These are phyloP conservation scores for Volutella citrinella DNA, from an alignment of 2,329 filamentous ascomycete species.

Conservation along the genomic window DNA sequence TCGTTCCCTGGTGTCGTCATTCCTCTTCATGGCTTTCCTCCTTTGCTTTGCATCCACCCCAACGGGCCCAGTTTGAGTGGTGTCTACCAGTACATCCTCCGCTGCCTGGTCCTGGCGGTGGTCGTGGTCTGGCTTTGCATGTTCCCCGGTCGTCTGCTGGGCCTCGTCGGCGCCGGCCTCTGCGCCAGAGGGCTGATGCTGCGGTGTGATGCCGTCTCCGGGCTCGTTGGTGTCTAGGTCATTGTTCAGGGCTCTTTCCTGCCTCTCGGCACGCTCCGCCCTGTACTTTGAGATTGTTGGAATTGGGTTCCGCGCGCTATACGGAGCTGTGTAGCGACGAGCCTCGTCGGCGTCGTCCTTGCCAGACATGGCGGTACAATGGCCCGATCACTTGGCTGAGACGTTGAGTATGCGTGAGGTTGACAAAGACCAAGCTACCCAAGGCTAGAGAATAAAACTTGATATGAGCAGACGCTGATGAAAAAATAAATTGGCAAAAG, in stretches of 20 bases:
- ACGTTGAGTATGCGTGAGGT: too few relatives aligned
- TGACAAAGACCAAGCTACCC: too few relatives aligned
- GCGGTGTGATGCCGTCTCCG: neutral
- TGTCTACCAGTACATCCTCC: constrained; percentile 25
- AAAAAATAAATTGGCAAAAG: too few relatives aligned
- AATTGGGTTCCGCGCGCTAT: constrained; percentile 41
- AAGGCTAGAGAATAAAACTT: too few relatives aligned
- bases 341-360: constrained; percentile 36
- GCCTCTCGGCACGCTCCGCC: constrained; percentile 44
- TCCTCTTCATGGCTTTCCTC: constrained; percentile 47
- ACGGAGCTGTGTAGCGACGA: constrained; percentile 38
- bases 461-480: too few relatives aligned
- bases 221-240: constrained; percentile 18
- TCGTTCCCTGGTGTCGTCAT: too few relatives aligned
- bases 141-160: constrained; percentile 9
- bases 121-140: constrained; percentile 12
- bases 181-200: too few relatives aligned
- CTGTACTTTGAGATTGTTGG: constrained; percentile 49
- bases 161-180: neutral
- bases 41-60: constrained; percentile 43
- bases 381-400: too few relatives aligned
- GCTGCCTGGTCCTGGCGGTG: constrained; percentile 11
- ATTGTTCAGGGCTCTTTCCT: constrained; percentile 34
- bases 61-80: constrained; percentile 34
- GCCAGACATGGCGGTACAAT: constrained; percentile 36